These are phyloP conservation scores for Vaccinium macrocarpon DNA, from an alignment of 148 eudicot genomes.

Conservation along the genomic window DNA sequence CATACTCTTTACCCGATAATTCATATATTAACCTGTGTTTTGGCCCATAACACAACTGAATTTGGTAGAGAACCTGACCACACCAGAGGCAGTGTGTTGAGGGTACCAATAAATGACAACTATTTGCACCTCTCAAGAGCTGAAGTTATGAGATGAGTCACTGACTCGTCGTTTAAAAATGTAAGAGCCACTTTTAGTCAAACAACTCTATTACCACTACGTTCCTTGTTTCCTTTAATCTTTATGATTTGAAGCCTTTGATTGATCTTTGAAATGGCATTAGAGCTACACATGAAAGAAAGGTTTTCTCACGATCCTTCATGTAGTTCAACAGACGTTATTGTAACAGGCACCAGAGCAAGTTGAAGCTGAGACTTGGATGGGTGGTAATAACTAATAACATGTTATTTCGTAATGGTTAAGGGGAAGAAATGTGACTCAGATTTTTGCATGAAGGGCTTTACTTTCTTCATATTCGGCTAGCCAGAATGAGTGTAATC, in stretches of 20 bases:
- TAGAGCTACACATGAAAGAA: not conserved
- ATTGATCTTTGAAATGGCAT: not conserved
- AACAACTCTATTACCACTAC: not conserved
- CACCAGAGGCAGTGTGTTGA: not conserved
- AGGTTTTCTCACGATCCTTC: not conserved
- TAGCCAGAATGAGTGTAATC: not conserved
- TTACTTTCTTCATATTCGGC: not conserved
- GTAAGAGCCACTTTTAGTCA: not conserved
- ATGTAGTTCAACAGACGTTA: not conserved
- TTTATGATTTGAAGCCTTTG: not conserved
- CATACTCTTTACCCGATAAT: not conserved
- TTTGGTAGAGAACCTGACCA: not conserved
- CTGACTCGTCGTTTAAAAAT: not conserved
- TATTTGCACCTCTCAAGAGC: not conserved
- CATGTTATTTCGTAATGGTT: not conserved
- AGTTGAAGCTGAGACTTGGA: not conserved
- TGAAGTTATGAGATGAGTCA: not conserved
- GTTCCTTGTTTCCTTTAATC: not conserved
- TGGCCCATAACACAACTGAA: not conserved
- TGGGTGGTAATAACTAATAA: not conserved
- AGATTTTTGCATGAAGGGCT: constrained; percentile 1
- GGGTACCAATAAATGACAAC: not conserved
- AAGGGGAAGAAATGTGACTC: not conserved
- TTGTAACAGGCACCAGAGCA: not conserved
- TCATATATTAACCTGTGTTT: not conserved